These are phyloP conservation scores for Colletotrichum simmondsii DNA, from an alignment of 2,329 filamentous ascomycete species.

Conservation along the genomic window DNA sequence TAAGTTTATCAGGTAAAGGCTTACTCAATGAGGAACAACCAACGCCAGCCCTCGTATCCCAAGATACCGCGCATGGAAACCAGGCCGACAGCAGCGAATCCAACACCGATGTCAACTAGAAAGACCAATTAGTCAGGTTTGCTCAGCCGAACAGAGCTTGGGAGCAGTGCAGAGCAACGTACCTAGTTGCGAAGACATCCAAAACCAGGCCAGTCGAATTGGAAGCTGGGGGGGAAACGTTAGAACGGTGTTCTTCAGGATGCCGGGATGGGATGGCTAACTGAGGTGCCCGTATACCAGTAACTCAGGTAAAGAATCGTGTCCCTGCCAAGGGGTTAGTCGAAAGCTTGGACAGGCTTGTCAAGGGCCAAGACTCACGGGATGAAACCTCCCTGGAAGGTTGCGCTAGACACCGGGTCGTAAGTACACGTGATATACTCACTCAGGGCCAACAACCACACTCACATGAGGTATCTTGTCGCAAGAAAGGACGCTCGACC, in stretches of 20 bases:
- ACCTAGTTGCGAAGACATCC: constrained; percentile 57
- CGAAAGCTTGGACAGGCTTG: constrained; percentile 35
- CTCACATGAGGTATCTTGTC: constrained; percentile 51
- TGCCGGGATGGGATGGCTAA: constrained; percentile 21
- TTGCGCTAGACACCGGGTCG: background rate
- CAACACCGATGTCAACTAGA: constrained; percentile 56
- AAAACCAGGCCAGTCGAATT: constrained; percentile 74
- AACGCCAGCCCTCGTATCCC: constrained; percentile 66
- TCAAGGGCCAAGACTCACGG: constrained; percentile 39
- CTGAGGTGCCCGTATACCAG: constrained; percentile 72
- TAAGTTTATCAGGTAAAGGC: background rate
- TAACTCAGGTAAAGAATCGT: constrained; percentile 60
- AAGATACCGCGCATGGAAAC: constrained; percentile 63
- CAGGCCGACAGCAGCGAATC: constrained; percentile 67
- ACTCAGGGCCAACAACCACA: constrained; percentile 12
- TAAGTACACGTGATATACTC: background rate
- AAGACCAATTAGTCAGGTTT: constrained; percentile 16
- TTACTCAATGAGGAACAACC: constrained; percentile 59
- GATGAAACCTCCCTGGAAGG: constrained; percentile 58
- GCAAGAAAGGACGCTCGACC: constrained; percentile 51
- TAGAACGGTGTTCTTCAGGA: background rate
- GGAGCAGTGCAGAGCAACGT: background rate
- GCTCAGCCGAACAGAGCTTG: fast-evolving
- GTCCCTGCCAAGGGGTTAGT: constrained; percentile 17
- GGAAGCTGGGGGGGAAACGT: constrained; percentile 59